phyloP scores from a whole-genome alignment of 2,329 filamentous ascomycete genomes.

The Penicillium sp. region DNA sequence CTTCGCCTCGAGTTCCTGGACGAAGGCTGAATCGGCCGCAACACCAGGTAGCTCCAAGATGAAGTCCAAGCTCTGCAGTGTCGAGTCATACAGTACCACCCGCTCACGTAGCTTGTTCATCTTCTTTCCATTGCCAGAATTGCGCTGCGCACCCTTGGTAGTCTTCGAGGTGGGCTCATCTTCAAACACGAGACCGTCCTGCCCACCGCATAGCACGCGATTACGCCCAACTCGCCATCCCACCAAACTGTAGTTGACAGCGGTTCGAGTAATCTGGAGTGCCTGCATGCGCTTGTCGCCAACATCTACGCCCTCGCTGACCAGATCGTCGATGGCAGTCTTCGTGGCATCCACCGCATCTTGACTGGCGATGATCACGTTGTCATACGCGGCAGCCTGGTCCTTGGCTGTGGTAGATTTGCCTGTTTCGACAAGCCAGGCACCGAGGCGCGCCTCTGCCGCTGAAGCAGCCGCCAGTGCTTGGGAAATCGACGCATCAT shows the following conservation, averaged over 20 bases:
- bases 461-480: constrained; percentile 68
- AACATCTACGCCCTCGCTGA: constrained; percentile 76
- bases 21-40: constrained; percentile 73
- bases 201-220: constrained; percentile 75
- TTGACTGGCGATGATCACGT: constrained; percentile 83
- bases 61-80: constrained; percentile 83
- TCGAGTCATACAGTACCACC: constrained; percentile 85
- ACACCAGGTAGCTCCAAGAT: constrained; percentile 88
- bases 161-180: constrained; percentile 52
- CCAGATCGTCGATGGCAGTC: constrained; percentile 85
- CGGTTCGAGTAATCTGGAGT: constrained; percentile 85
- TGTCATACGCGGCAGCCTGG: constrained; percentile 83
- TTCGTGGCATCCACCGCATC: constrained; percentile 93
- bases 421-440: constrained; percentile 46
- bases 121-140: constrained; percentile 70
- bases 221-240: constrained; percentile 95
- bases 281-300: constrained; percentile 86
- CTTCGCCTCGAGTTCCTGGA: constrained; percentile 74
- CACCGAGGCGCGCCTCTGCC: constrained; percentile 52
- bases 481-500: constrained; percentile 87
- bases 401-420: constrained; percentile 52
- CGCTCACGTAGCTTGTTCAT: constrained; percentile 79
- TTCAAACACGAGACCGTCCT: constrained; percentile 68
- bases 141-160: constrained; percentile 52
- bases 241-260: constrained; percentile 90